phyloP scores from a whole-genome alignment of 1,139 yeast genomes.

The Candida sp. region DNA sequence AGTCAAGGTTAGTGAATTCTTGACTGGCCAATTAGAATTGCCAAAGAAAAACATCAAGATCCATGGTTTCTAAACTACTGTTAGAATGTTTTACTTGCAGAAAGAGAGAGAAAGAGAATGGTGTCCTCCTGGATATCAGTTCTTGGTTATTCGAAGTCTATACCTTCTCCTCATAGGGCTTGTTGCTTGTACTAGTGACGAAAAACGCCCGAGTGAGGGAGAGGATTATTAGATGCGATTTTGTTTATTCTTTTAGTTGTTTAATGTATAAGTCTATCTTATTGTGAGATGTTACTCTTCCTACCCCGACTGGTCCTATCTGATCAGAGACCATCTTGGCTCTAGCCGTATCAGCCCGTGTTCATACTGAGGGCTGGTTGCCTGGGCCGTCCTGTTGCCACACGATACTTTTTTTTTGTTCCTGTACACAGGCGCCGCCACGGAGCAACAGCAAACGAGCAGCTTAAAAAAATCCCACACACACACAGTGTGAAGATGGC shows the following conservation, averaged over 20 bases:
- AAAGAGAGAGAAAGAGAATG: not conserved
- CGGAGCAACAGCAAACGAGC: not conserved
- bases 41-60: constrained; percentile 97
- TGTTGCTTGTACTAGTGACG: not conserved
- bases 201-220: not conserved
- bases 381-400: not conserved
- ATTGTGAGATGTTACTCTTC: not conserved
- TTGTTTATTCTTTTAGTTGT: not conserved
- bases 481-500: not conserved
- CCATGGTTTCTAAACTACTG: constrained; percentile 78
- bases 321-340: too few relatives aligned
- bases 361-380: not conserved
- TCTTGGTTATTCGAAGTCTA: not conserved
- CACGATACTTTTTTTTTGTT: not conserved
- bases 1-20: constrained; percentile 93
- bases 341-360: not conserved
- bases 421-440: not conserved
- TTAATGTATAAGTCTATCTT: not conserved
- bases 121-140: not conserved
- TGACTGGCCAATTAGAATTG: constrained; percentile 84
- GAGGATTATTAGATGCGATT: not conserved
- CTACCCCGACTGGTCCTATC: not conserved
- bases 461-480: not conserved
- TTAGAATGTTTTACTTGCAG: not conserved
- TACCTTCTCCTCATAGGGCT: not conserved